phyloP scores from a whole-genome alignment of 441 rosid genomes.

The Metrosideros polymorpha region DNA sequence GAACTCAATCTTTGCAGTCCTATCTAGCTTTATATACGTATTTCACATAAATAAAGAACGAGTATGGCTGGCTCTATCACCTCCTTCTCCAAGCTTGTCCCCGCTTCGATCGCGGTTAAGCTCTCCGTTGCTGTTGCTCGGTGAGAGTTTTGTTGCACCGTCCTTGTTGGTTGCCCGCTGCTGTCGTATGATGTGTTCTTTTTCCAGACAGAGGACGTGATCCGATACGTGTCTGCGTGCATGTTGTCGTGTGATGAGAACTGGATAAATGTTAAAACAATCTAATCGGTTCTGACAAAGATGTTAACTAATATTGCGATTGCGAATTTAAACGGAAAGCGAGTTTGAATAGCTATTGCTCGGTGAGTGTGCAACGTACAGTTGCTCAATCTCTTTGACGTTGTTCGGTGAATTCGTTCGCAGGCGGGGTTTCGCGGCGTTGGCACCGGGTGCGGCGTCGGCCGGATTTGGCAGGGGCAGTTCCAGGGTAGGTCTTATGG shows the following conservation, averaged over 20 bases:
- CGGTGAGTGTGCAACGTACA: background rate
- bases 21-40: background rate
- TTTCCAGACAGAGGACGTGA: background rate
- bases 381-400: background rate
- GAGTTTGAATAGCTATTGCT: background rate
- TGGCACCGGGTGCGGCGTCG: slow-evolving; percentile 11
- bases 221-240: background rate
- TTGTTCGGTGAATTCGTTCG: background rate
- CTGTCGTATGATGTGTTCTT: background rate
- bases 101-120: background rate
- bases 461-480: slow-evolving; percentile 20
- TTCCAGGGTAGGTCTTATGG: slow-evolving; percentile 17
- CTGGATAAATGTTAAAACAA: background rate
- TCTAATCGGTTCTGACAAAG: background rate
- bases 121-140: background rate
- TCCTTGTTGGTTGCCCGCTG: background rate
- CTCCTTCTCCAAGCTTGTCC: background rate
- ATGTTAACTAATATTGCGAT: background rate
- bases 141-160: background rate
- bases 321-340: background rate
- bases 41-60: background rate
- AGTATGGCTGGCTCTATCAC: background rate
- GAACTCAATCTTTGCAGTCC: background rate
- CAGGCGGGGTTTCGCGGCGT: slow-evolving; percentile 39
- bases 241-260: background rate